phyloP scores from a whole-genome alignment of 2,329 filamentous ascomycete species.

The Phaeosphaeria sp. region DNA sequence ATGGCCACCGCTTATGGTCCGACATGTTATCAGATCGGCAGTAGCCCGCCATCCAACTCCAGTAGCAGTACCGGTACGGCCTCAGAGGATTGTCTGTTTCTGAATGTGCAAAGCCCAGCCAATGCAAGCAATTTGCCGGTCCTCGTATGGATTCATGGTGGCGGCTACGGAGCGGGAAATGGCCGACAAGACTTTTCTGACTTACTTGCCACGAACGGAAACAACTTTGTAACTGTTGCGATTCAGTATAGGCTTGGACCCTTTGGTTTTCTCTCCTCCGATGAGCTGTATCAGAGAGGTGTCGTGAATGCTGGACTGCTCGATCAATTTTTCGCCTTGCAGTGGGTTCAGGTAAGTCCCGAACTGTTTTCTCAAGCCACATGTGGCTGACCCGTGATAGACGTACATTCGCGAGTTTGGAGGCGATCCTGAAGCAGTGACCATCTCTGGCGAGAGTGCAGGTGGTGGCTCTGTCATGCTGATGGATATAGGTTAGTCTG shows the following conservation, averaged over 20 bases:
- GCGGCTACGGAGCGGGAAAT: constrained; percentile 46
- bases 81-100: constrained; percentile 44
- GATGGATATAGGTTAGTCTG: constrained; percentile 3
- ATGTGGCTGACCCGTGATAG: neutral
- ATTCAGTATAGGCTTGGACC: constrained; percentile 43
- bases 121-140: constrained; percentile 36
- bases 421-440: constrained; percentile 30
- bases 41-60: constrained; percentile 5
- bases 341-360: constrained; percentile 54
- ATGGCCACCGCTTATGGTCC: constrained; percentile 3
- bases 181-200: constrained; percentile 46
- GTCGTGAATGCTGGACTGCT: constrained; percentile 49
- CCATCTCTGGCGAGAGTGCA: constrained; percentile 47
- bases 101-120: constrained; percentile 41
- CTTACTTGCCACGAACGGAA: constrained; percentile 55
- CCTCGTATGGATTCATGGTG: constrained; percentile 30
- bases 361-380: neutral
- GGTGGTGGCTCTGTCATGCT: constrained; percentile 27
- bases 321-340: constrained; percentile 58
- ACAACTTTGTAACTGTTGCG: constrained; percentile 56
- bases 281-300: constrained; percentile 46
- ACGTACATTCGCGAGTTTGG: constrained; percentile 51
- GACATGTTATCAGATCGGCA: constrained; percentile 1
- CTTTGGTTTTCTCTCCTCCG: constrained; percentile 52
- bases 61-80: neutral